Evolutionary conservation across 1,284 basidiomycete species (phyloP).

Genomic region (Ganoderma lucidum): DNA sequence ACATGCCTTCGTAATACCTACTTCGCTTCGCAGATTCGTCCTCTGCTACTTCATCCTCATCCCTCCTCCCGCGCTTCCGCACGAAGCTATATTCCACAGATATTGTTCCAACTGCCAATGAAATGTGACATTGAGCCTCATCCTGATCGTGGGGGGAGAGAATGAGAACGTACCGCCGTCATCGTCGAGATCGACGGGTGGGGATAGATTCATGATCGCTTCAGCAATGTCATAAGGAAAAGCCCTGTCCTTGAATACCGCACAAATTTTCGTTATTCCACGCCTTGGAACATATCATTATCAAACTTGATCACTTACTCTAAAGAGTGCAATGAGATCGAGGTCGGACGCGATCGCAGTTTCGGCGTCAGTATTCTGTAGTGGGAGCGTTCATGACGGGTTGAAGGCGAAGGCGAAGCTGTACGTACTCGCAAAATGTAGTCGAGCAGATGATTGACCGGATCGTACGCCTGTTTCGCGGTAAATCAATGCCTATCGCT

Average conservation of each 20-base stretch:
- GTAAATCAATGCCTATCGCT: neutral
- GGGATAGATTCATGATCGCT: neutral
- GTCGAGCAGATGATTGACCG: constrained; percentile 16
- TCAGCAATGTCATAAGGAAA: constrained; percentile 9
- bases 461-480: constrained; percentile 9
- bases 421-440: constrained; percentile 16
- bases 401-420: neutral
- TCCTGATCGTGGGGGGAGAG: neutral
- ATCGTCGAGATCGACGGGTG: constrained; percentile 14
- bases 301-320: constrained; percentile 8
- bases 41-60: neutral
- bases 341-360: constrained; percentile 10
- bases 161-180: constrained; percentile 1
- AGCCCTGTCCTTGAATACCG: neutral
- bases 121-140: neutral
- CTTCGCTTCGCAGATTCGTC: neutral
- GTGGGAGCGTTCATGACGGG: neutral
- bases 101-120: neutral
- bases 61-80: neutral
- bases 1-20: neutral
- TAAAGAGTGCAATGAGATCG: constrained; percentile 15
- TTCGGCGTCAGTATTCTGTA: neutral
- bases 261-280: neutral
- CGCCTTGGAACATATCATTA: neutral
- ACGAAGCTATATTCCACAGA: neutral